A percentile compares a stretch with the other conserved stretches of the same genome.
These are phyloP conservation scores for Lophiotrema nucula DNA, from an alignment of 495 filamentous ascomycete species.

Conservation along the genomic window DNA sequence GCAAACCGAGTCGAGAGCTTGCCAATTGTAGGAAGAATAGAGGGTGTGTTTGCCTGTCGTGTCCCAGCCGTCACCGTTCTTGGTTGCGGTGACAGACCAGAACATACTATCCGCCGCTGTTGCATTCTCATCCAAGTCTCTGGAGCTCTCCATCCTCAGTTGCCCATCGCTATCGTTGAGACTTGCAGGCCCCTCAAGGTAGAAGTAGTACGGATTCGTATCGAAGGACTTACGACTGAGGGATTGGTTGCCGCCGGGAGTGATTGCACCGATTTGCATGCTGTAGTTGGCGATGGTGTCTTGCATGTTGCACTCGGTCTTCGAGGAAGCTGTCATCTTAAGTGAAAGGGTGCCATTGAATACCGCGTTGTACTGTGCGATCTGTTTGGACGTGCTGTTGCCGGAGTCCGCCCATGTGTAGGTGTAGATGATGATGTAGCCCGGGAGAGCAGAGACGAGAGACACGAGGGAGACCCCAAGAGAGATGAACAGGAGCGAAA, in stretches of 20 bases:
- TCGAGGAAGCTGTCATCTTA: not conserved
- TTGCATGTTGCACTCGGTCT: not conserved
- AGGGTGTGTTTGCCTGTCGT: not conserved
- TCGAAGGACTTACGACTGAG: not conserved
- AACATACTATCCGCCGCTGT: not conserved
- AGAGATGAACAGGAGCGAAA: not conserved
- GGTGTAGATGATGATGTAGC: not conserved
- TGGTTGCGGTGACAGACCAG: not conserved
- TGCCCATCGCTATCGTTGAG: not conserved
- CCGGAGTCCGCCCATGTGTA: not conserved
- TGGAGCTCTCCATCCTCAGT: not conserved
- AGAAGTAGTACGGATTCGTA: constrained; percentile 5
- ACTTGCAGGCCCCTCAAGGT: not conserved
- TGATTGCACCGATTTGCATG: constrained; percentile 1
- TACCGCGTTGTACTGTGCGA: not conserved
- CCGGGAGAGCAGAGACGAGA: not conserved
- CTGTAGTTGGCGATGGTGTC: constrained; percentile 1
- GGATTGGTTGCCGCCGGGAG: not conserved
- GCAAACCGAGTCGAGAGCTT: not conserved
- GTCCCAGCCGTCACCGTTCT: not conserved
- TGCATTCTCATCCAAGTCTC: constrained; percentile 1
- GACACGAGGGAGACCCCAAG: not conserved
- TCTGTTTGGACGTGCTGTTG: not conserved
- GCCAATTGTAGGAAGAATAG: not conserved
- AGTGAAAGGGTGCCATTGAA: constrained; percentile 1